Percentiles rank a stretch among this genome's conserved stretches.
These are phyloP conservation scores for Stenocarpella maydis DNA, from an alignment of 2,329 filamentous ascomycete genomes.

Conservation along the genomic window DNA sequence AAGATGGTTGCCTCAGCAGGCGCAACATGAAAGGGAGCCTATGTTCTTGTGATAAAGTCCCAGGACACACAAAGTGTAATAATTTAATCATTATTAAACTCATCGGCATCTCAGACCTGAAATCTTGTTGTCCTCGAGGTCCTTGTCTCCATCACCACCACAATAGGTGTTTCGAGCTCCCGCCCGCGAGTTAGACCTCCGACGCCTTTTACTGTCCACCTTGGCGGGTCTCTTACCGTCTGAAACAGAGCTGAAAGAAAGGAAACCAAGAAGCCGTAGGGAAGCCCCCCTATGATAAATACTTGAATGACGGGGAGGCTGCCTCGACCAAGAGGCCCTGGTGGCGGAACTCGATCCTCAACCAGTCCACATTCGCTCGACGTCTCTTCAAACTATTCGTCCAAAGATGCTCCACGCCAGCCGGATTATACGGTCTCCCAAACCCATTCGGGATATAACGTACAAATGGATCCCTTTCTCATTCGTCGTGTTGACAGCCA, in stretches of 20 bases:
- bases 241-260: neutral
- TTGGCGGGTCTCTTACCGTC: neutral
- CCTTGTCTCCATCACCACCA: neutral
- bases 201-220: neutral
- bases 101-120: neutral
- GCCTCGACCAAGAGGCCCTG: neutral
- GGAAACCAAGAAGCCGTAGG: neutral
- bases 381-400: neutral
- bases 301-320: neutral
- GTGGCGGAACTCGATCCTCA: neutral
- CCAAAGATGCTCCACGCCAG: slow-evolving; percentile 9
- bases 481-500: slow-evolving; percentile 5
- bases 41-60: neutral
- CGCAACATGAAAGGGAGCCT: neutral
- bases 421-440: neutral
- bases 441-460: slow-evolving; percentile 18
- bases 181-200: neutral
- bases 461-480: slow-evolving; percentile 29
- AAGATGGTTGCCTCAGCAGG: slow-evolving; percentile 31
- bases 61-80: slow-evolving; percentile 14
- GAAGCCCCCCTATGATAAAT: neutral
- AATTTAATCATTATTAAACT: slow-evolving; percentile 27
- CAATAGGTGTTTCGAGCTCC: slow-evolving; percentile 21
- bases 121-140: neutral
- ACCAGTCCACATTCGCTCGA: slow-evolving; percentile 13